These are phyloP conservation scores for Didymella arachidicola DNA, from an alignment of 2,329 filamentous ascomycete genomes.

Conservation along the genomic window DNA sequence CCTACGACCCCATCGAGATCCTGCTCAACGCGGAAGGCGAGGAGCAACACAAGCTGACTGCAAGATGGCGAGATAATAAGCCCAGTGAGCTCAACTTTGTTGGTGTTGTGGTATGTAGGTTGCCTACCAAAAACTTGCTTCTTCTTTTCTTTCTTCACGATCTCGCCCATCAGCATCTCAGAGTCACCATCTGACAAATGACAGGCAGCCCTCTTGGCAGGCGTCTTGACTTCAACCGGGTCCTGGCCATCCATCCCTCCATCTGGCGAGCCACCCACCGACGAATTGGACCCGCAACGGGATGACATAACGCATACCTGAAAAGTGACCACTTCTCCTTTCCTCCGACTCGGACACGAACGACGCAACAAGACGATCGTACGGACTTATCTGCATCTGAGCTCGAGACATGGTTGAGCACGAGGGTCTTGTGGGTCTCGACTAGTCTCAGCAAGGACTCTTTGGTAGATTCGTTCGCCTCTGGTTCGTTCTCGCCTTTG, in stretches of 20 bases:
- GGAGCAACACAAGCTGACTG: neutral
- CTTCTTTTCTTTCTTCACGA: neutral
- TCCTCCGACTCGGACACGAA: too few relatives aligned
- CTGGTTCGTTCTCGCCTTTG: too few relatives aligned
- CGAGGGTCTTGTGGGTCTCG: too few relatives aligned
- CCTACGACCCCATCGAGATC: neutral
- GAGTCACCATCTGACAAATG: neutral
- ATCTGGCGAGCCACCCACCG: neutral
- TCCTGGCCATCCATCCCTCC: neutral
- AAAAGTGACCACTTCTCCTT: too few relatives aligned
- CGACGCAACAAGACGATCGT: too few relatives aligned
- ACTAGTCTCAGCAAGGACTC: too few relatives aligned
- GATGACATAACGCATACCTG: too few relatives aligned
- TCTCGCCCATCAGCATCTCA: neutral
- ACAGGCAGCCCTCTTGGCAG: neutral
- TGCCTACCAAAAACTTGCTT: too few relatives aligned
- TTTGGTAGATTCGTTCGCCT: too few relatives aligned
- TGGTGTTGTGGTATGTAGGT: neutral
- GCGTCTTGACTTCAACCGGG: neutral
- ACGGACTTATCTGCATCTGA: too few relatives aligned
- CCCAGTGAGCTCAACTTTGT: neutral
- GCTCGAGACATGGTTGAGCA: too few relatives aligned
- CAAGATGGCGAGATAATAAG: neutral
- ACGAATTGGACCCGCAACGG: too few relatives aligned
- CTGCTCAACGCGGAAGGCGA: neutral